Base-by-base conservation (phyloP, 1,284 basidiomycete species). In the Xerocomus nothofagi region DNA sequence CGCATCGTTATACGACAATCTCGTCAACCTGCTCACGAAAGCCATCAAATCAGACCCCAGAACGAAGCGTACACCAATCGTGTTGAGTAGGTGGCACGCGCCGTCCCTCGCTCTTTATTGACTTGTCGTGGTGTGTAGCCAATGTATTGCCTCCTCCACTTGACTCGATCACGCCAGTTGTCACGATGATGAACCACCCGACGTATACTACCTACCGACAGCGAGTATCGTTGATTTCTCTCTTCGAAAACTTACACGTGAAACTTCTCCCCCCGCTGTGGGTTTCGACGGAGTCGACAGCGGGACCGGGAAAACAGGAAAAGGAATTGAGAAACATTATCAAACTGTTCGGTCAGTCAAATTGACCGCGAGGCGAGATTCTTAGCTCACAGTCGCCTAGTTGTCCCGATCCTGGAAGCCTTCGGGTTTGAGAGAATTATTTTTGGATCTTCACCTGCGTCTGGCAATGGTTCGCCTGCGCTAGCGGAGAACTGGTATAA, bases 61-160 rank as follows among this genome's bases (percentile, higher is more conserved):
- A 39, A 51, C 65, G 12, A 74, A 73, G 32, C 72, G 78, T 5
- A 78, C 81, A 5, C 74, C 79, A 24, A 83, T 93, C 62, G 76
- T 93, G 49, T 73, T 94, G 40, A 86, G 91, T 93, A 63, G 58
- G 88, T 78, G 17, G 26, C 41, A 33, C 9, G 14, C 10, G 34
- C 50, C 47, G 20, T 50, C 39, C 39, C 27, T 39, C 34, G 26
- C 21, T 44, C 30, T 33, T 32, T 34, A n/a, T 52, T 55, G 23
- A 60, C 41, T 24, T 37, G 45, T 20, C 53, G 27, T 54, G 39
- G 27, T 54, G 39, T 57, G 27, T 61, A 94, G 91, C 88, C 48
- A 92, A 91, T 61, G 71, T 93, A 27, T 78, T 94, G 3, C 91
- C 91, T 20, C 92, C 92, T n/a, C 87, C 91, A 1, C 79, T 91